Percentiles rank a stretch among this genome's conserved stretches.
Evolutionary conservation across 352 stramenopile species (phyloP).

Genomic region (Phytopythium oedochilum): DNA sequence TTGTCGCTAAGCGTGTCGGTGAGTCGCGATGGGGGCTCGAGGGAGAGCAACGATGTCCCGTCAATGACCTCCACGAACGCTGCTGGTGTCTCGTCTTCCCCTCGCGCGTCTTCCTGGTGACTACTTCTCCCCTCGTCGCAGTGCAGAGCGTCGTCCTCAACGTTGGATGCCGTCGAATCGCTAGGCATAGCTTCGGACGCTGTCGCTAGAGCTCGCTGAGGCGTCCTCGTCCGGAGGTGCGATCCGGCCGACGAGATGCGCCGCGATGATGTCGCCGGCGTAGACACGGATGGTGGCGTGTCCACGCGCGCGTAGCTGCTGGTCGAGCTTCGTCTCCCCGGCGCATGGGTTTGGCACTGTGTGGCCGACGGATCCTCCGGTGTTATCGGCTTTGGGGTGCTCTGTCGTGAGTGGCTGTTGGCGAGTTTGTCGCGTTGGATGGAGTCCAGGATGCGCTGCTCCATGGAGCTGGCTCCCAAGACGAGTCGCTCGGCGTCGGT

Average conservation of each 20-base stretch:
- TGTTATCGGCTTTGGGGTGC: not conserved
- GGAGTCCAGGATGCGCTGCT: slow-evolving; percentile 29
- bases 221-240: not conserved
- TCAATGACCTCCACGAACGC: not conserved
- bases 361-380: not conserved
- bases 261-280: not conserved
- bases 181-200: not conserved
- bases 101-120: not conserved
- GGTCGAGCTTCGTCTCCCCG: not conserved
- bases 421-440: slow-evolving; percentile 11
- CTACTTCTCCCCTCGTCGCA: not conserved
- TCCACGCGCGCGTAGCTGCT: not conserved
- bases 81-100: not conserved
- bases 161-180: not conserved
- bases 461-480: slow-evolving; percentile 18
- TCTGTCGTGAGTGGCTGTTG: slow-evolving; percentile 2
- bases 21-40: not conserved
- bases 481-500: slow-evolving; percentile 14
- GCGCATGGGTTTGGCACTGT: not conserved
- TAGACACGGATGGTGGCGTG: not conserved
- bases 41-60: not conserved
- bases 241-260: slow-evolving; percentile 2
- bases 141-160: not conserved
- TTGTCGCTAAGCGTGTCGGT: not conserved
- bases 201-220: not conserved